phyloP scores from a whole-genome alignment of 169 alveolate genomes.

The Plasmodium adleri region DNA sequence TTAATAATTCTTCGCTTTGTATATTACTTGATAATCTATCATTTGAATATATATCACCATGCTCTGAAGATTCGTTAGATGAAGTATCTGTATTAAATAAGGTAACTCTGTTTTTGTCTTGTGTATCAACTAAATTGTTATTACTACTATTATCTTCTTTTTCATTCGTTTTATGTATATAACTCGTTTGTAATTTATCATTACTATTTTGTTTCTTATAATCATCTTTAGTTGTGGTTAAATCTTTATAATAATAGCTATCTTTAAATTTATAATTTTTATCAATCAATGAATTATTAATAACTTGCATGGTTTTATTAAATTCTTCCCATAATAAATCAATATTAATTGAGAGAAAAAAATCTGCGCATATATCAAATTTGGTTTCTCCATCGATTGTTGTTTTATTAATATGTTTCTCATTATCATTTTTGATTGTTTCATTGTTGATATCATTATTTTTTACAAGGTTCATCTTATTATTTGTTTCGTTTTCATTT shows the following conservation, averaged over 20 bases:
- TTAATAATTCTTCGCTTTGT: background rate
- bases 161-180: background rate
- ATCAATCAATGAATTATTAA: slow-evolving; percentile 53
- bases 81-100: slow-evolving; percentile 28
- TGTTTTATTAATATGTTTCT: slow-evolving; percentile 5
- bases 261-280: slow-evolving; percentile 47
- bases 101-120: slow-evolving; percentile 4
- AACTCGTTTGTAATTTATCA: background rate
- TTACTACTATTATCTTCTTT: background rate
- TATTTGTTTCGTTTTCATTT: background rate
- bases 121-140: background rate
- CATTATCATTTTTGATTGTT: background rate
- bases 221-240: background rate
- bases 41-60: background rate
- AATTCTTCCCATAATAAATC: slow-evolving; percentile 69
- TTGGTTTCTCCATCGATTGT: slow-evolving; percentile 44
- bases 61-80: slow-evolving; percentile 17
- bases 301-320: slow-evolving; percentile 75
- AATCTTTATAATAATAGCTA: slow-evolving; percentile 3
- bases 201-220: background rate
- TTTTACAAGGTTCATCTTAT: background rate
- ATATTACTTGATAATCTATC: background rate
- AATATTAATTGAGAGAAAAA: slow-evolving; percentile 59
- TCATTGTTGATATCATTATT: background rate
- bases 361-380: slow-evolving; percentile 66